Conservation (phyloP, 768 basidiomycete genomes). For the Naganishia vishniacii region DNA sequence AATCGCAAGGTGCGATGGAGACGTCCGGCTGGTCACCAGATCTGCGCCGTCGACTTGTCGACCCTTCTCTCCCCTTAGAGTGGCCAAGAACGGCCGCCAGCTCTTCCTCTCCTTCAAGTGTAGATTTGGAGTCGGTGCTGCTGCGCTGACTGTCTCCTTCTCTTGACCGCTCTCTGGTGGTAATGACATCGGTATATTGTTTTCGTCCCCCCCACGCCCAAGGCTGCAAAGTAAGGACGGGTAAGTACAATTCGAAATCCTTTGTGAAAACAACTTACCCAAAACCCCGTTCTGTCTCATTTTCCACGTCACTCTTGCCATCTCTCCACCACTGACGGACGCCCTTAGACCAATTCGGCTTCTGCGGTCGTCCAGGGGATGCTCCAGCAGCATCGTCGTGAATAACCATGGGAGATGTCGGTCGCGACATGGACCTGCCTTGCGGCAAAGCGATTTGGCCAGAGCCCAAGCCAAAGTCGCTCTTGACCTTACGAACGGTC, state of each 20-base stretch:
- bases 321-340: slow-evolving; percentile 22
- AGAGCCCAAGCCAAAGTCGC: slow-evolving; percentile 21
- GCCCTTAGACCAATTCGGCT: slow-evolving; percentile 24
- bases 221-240: slow-evolving; percentile 6
- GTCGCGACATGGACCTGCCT: slow-evolving; percentile 24
- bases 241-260: slow-evolving; percentile 4
- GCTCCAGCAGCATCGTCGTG: slow-evolving; percentile 25
- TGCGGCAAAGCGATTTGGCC: slow-evolving; percentile 1
- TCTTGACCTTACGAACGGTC: slow-evolving; percentile 24
- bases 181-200: slow-evolving; percentile 18
- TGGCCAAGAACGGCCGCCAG: slow-evolving; percentile 29
- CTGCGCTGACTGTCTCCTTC: slow-evolving; percentile 4
- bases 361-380: slow-evolving; percentile 24
- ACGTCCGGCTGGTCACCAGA: not conserved
- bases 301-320: slow-evolving; percentile 21
- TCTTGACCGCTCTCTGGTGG: not conserved
- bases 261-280: too few relatives aligned
- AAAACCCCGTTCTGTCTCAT: slow-evolving; percentile 30
- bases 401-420: slow-evolving; percentile 23
- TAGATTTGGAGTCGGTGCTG: slow-evolving; percentile 25
- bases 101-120: slow-evolving; percentile 29
- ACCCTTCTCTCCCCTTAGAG: slow-evolving; percentile 17
- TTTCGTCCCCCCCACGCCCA: slow-evolving; percentile 30
- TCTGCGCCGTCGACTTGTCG: not conserved
- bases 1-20: not conserved